A percentile compares a stretch with the other conserved stretches of the same genome.
phyloP scores from a whole-genome alignment of 2,329 filamentous ascomycete genomes.

The Didymella pinodella region DNA sequence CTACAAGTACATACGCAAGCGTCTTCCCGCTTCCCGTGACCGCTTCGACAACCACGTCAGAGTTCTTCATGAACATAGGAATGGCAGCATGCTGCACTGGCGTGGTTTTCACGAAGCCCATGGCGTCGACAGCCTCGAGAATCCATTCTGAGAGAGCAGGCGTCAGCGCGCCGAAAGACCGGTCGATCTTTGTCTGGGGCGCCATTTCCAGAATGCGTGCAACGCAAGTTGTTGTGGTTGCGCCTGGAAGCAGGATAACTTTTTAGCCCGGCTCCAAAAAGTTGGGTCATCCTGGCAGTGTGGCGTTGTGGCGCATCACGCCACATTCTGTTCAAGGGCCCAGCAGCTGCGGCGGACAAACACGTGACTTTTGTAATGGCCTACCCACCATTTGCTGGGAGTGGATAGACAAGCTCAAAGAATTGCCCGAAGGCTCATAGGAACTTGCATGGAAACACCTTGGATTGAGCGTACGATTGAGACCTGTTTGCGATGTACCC shows the following conservation, averaged over 20 bases:
- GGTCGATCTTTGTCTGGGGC: constrained; percentile 45
- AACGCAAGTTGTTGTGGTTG: constrained; percentile 14
- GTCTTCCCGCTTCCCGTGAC: constrained; percentile 50
- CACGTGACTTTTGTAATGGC: constrained; percentile 1
- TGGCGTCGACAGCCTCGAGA: constrained; percentile 79
- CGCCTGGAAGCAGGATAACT: constrained; percentile 12
- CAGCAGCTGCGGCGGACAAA: not conserved
- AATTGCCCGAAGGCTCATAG: too few relatives aligned
- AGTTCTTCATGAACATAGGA: constrained; percentile 86
- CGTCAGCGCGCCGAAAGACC: constrained; percentile 73
- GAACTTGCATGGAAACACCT: too few relatives aligned
- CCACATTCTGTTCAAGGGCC: constrained; percentile 3
- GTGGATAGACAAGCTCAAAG: too few relatives aligned
- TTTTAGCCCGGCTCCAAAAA: constrained; percentile 25
- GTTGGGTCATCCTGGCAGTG: constrained; percentile 8
- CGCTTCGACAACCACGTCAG: constrained; percentile 89
- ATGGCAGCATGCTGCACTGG: constrained; percentile 94
- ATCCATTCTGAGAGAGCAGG: constrained; percentile 83
- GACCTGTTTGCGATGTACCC: not conserved
- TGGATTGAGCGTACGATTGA: too few relatives aligned
- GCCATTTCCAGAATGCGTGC: constrained; percentile 36
- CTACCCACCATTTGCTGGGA: not conserved
- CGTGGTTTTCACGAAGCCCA: constrained; percentile 88
- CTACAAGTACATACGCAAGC: constrained; percentile 33
- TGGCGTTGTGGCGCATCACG: constrained; percentile 2